Conservation (phyloP, 148 eudicot genomes). For the Dianthus caryophyllus region DNA sequence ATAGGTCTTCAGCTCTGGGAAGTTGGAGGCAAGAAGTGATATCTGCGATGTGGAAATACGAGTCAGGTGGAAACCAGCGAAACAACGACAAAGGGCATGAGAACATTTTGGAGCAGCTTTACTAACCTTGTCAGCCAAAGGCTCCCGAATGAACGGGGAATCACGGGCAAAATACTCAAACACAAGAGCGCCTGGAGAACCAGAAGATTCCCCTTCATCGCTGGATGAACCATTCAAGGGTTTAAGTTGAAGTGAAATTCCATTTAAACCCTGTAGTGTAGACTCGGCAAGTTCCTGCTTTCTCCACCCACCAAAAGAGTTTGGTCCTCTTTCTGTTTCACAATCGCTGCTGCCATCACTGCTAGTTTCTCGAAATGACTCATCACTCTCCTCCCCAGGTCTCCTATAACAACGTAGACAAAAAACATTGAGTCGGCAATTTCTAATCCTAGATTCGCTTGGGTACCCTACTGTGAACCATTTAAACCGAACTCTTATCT, state of each 20-base stretch:
- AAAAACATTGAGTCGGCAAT: background rate
- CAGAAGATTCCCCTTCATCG: constrained; percentile 57
- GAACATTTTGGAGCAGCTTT: background rate
- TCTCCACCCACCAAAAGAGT: constrained; percentile 29
- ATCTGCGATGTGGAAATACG: constrained; percentile 41
- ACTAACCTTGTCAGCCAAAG: constrained; percentile 86
- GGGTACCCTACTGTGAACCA: too few relatives aligned
- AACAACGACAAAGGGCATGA: background rate
- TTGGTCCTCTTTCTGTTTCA: constrained; percentile 42
- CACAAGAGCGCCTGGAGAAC: constrained; percentile 55
- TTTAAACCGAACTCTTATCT: too few relatives aligned
- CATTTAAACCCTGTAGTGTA: constrained; percentile 38
- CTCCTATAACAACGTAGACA: constrained; percentile 37
- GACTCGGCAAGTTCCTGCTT: constrained; percentile 37
- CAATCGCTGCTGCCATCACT: constrained; percentile 66
- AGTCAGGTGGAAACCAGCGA: constrained; percentile 4
- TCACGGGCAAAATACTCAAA: constrained; percentile 67
- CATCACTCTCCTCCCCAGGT: constrained; percentile 84
- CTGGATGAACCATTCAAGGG: constrained; percentile 42
- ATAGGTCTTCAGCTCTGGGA: constrained; percentile 56
- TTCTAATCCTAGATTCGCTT: too few relatives aligned
- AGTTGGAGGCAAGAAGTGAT: constrained; percentile 52
- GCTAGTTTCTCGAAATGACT: constrained; percentile 68
- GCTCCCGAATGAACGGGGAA: constrained; percentile 76
- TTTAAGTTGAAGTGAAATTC: constrained; percentile 36